Evolutionary conservation across 108 stramenopile genomes (phyloP), one percentile per base, ranked within the genome.

Genomic region (Nitzschia inconspicua): DNA sequence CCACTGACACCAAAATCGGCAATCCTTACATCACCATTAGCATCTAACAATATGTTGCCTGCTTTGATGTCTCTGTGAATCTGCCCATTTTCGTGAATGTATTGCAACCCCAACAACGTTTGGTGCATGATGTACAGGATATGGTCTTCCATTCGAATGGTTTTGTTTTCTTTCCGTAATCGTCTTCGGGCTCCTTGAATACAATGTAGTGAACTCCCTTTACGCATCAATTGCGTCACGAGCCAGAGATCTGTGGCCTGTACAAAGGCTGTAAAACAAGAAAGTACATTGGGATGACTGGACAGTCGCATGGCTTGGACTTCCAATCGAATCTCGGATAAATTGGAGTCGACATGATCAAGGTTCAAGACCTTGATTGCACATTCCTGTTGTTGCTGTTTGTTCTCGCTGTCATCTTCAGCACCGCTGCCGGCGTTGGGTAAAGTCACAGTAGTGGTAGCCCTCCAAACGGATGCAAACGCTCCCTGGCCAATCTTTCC

Each of bases 41-140:
- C 63, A 61, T 91, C 86, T 7, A 91, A 55, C 31, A 91, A 57
- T 42, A 91, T 73, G 62, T 96, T 96, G 6, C 95, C 93, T 5
- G 94, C 96, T 72, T 98, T 97, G 57, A 98, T 85, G 73, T 98
- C 97, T 30, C 97, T 71, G 57, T 98, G 97, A 66, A 98, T 96
- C 64, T 96, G 80, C 10, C 93, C 91, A 60, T 98, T 87, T 30
- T 89, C 86, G 49, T 98, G 97, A 51, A 98, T 93, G 73, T 98
- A 98, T 57, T 89, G 81, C 16, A 98, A 68, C 3, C 95, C 97
- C 47, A 89, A 46, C 0, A 98, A 65, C 0, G 94, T 89, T 73
- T 96, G 82, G 53, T 93, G 82, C 49, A 96, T 64, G 54, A 98
- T 93, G 66, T 94, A 98, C 11, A 83, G 72, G 28, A 89, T 87